A percentile compares a stretch with the other conserved stretches of the same genome.
phyloP scores from a whole-genome alignment of 257 asterid genomes.

The Solanum bulbocastanum region DNA sequence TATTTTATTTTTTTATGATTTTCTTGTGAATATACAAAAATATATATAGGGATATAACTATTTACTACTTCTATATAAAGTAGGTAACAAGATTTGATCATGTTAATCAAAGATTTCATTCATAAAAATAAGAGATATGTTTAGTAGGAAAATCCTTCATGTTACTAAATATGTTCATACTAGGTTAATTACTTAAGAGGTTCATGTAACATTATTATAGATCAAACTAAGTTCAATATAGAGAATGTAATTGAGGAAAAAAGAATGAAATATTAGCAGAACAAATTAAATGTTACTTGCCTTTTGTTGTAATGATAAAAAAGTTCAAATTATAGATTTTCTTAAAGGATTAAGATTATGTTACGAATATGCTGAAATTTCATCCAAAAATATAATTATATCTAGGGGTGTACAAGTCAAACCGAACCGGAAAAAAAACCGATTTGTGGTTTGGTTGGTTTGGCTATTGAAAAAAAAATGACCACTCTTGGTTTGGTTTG shows the following conservation, averaged over 20 bases:
- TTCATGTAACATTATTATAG: neutral
- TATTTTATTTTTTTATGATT: no score
- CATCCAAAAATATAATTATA: neutral
- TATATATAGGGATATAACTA: neutral
- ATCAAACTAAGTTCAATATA: neutral
- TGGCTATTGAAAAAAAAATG: no score
- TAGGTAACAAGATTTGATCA: neutral
- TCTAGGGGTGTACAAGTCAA: no score
- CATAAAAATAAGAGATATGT: neutral
- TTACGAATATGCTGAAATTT: neutral
- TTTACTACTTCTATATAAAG: neutral
- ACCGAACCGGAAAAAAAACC: no score
- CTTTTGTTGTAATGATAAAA: neutral
- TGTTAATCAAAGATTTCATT: neutral
- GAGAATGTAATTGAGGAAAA: neutral
- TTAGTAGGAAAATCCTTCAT: neutral
- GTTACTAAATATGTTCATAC: neutral
- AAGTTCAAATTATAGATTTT: neutral
- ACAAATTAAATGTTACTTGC: neutral
- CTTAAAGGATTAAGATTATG: neutral
- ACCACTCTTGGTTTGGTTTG: no score
- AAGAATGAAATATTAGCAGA: neutral
- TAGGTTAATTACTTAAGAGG: neutral
- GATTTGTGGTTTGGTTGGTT: no score
- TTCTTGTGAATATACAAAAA: neutral